These are phyloP conservation scores for Tolypocladium pustulatum DNA, from an alignment of 2,329 filamentous ascomycete species.

Conservation along the genomic window DNA sequence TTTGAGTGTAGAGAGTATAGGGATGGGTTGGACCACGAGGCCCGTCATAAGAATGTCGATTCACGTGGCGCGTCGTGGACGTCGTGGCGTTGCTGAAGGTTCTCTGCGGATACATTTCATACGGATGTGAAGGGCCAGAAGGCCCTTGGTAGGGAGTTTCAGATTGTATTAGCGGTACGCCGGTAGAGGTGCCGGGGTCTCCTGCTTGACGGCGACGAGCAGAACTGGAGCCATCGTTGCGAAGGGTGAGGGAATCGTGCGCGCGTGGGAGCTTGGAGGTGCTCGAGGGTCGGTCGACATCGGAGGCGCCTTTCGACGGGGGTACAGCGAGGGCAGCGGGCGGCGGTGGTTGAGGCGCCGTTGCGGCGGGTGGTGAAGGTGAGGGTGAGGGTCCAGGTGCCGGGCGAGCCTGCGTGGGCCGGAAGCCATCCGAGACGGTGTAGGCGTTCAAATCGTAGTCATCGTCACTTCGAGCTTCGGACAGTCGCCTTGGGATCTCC, in stretches of 20 bases:
- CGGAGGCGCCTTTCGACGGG: slow-evolving; percentile 11
- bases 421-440: slow-evolving; percentile 37
- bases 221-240: slow-evolving; percentile 36
- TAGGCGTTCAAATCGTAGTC: slow-evolving; percentile 40
- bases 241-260: slow-evolving; percentile 39
- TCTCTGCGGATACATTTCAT: slow-evolving; percentile 73
- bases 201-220: slow-evolving; percentile 2
- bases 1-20: slow-evolving; percentile 80
- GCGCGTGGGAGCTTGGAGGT: slow-evolving; percentile 41
- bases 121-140: slow-evolving; percentile 70
- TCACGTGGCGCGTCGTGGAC: slow-evolving; percentile 41
- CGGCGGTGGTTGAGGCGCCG: slow-evolving; percentile 9
- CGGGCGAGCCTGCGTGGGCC: slow-evolving; percentile 1
- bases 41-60: slow-evolving; percentile 40
- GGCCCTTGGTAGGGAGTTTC: slow-evolving; percentile 61
- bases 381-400: slow-evolving; percentile 9
- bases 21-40: slow-evolving; percentile 67
- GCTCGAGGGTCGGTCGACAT: slow-evolving; percentile 37
- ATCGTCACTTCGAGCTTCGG: slow-evolving; percentile 21
- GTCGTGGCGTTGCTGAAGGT: slow-evolving; percentile 61
- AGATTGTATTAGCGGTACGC: slow-evolving; percentile 26
- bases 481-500: slow-evolving; percentile 29
- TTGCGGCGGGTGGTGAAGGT: slow-evolving; percentile 9
- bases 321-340: slow-evolving; percentile 8
- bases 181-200: slow-evolving; percentile 20